phyloP scores from a whole-genome alignment of 2,329 filamentous ascomycete genomes.

The Scytalidium sp. region DNA sequence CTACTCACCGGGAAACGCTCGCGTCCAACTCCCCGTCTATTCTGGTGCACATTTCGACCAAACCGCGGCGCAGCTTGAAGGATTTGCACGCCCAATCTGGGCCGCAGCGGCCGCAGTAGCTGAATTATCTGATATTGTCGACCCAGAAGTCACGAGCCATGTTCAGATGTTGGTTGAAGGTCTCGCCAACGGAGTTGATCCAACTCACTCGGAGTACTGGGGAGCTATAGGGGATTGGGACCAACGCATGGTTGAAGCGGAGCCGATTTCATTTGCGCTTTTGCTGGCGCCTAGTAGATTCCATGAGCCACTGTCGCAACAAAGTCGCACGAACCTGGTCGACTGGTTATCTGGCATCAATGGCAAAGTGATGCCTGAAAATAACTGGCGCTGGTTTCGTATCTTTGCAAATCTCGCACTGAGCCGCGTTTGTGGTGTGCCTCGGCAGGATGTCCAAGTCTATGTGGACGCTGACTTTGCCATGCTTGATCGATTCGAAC shows the following conservation, averaged over 20 bases:
- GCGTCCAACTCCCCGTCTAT: constrained; percentile 3
- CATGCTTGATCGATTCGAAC: constrained; percentile 42
- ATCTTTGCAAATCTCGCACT: constrained; percentile 46
- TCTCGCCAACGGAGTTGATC: constrained; percentile 25
- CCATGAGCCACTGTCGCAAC: constrained; percentile 23
- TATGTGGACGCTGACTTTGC: constrained; percentile 39
- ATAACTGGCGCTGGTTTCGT: constrained; percentile 52
- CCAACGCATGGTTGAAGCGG: constrained; percentile 52
- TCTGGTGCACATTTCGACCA: constrained; percentile 10
- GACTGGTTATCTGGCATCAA: constrained; percentile 41
- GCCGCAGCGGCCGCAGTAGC: constrained; percentile 5
- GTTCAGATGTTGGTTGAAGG: background rate
- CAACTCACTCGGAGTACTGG: constrained; percentile 40
- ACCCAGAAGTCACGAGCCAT: constrained; percentile 1
- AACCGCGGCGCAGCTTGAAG: constrained; percentile 11
- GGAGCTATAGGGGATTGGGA: constrained; percentile 41
- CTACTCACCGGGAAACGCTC: constrained; percentile 5
- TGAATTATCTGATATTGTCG: background rate
- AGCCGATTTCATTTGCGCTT: constrained; percentile 46
- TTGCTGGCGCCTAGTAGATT: constrained; percentile 38
- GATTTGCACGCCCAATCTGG: constrained; percentile 12
- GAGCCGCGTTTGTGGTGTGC: constrained; percentile 35
- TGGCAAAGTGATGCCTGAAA: constrained; percentile 40
- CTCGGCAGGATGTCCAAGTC: constrained; percentile 26
- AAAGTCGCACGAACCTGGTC: constrained; percentile 32